phyloP scores from a whole-genome alignment of 805 yeast species.

The Lipomyces spencermartinsiae region DNA sequence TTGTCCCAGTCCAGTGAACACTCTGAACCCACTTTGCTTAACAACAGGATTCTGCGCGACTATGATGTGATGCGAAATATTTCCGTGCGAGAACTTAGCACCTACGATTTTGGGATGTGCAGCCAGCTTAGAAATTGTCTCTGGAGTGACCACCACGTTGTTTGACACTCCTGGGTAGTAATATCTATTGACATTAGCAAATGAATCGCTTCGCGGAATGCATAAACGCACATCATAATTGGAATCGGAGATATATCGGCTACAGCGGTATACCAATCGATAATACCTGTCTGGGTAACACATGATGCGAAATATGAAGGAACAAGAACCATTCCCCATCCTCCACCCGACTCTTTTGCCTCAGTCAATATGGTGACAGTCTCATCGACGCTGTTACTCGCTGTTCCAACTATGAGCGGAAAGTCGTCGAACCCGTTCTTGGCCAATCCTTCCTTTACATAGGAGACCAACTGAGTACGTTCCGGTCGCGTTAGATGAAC shows the following conservation, averaged over 20 bases:
- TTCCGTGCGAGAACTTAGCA: constrained; percentile 58
- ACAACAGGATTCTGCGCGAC: constrained; percentile 53
- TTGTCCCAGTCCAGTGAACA: constrained; percentile 60
- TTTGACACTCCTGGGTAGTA: constrained; percentile 57
- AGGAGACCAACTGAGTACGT: constrained; percentile 44
- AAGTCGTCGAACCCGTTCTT: constrained; percentile 49
- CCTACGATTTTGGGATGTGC: constrained; percentile 56
- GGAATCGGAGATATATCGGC: constrained; percentile 54
- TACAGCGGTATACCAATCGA: constrained; percentile 52
- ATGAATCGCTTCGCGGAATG: too few relatives aligned
- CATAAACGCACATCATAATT: constrained; percentile 44
- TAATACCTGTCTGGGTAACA: constrained; percentile 54
- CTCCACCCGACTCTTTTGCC: constrained; percentile 43
- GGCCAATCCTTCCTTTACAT: constrained; percentile 45
- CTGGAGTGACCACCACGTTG: constrained; percentile 48
- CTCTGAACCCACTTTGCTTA: constrained; percentile 49
- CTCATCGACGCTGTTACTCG: constrained; percentile 54
- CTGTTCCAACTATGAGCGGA: constrained; percentile 57
- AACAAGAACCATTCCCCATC: constrained; percentile 48
- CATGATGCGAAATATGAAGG: constrained; percentile 56
- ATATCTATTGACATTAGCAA: constrained; percentile 33
- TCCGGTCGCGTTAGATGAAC: constrained; percentile 57
- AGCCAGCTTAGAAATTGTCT: constrained; percentile 51
- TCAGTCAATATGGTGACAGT: constrained; percentile 47
- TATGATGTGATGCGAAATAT: constrained; percentile 54